Conservation (phyloP, 2,329 filamentous ascomycete species). For the Reticulascus tulasneorum region DNA sequence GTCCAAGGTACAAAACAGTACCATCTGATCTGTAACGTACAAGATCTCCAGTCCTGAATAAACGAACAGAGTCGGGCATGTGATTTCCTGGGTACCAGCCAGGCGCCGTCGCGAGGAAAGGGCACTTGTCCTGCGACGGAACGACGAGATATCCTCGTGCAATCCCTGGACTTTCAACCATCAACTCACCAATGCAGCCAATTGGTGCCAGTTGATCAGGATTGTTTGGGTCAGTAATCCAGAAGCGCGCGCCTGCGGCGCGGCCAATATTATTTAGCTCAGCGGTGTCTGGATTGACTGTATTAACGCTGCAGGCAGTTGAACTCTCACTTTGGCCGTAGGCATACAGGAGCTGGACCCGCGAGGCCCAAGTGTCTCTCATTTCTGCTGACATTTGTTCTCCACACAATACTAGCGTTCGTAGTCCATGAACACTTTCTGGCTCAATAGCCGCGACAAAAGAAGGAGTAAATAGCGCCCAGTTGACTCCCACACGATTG, state of each 20-base stretch:
- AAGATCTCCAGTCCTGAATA: conserved; percentile 15
- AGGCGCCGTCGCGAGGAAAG: conserved; percentile 2
- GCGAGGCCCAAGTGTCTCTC: conserved; percentile 14
- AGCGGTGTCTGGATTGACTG: not conserved
- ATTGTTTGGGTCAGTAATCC: conserved; percentile 7
- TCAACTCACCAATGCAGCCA: conserved; percentile 8
- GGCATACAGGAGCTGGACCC: conserved; percentile 15
- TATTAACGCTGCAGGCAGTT: not conserved
- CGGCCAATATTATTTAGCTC: conserved; percentile 3
- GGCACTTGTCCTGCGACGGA: not conserved
- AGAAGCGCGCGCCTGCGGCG: conserved; percentile 4
- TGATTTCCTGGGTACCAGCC: conserved; percentile 1
- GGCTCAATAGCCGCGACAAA: conserved; percentile 34
- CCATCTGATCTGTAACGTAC: conserved; percentile 4
- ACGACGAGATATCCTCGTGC: conserved; percentile 9
- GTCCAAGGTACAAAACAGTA: conserved; percentile 15
- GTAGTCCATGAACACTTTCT: conserved; percentile 28
- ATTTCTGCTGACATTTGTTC: conserved; percentile 18
- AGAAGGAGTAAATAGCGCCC: not conserved
- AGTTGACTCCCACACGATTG: not conserved
- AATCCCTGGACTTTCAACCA: conserved; percentile 7
- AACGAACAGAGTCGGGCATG: conserved; percentile 1
- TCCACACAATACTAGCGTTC: conserved; percentile 27
- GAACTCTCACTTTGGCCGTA: conserved; percentile 22
- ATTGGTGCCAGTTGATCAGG: conserved; percentile 3